These are phyloP conservation scores for Graphilbum fragrans DNA, from an alignment of 2,329 filamentous ascomycete species.

Conservation along the genomic window DNA sequence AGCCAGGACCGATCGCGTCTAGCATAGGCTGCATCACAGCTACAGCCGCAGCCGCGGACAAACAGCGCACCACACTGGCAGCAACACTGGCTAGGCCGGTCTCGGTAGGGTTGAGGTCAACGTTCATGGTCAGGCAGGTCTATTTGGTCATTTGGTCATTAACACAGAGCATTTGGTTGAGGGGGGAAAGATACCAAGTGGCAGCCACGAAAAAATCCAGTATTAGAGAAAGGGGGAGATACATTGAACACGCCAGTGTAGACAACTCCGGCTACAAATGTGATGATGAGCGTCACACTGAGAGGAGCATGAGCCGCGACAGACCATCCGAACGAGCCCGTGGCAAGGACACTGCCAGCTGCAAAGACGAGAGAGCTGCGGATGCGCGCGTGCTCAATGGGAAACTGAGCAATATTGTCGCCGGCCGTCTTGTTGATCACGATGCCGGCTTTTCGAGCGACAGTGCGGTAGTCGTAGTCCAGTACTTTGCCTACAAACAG, in stretches of 20 bases:
- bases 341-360: not conserved
- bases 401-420: conserved; percentile 3
- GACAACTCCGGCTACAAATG: not conserved
- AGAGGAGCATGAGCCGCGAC: not conserved
- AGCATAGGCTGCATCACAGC: not conserved
- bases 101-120: not conserved
- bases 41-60: conserved; percentile 1
- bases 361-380: not conserved
- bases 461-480: not conserved
- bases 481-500: not conserved
- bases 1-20: not conserved
- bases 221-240: not conserved
- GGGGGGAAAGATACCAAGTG: not conserved
- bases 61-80: not conserved
- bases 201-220: not conserved
- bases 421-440: not conserved
- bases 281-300: not conserved
- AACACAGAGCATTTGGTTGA: not conserved
- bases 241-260: not conserved
- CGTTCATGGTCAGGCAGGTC: not conserved
- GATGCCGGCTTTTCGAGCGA: not conserved
- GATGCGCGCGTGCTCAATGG: conserved; percentile 2
- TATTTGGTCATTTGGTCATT: not conserved
- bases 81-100: not conserved
- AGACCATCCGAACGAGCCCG: not conserved